Percentiles rank a stretch among this genome's conserved stretches.
phyloP scores from a whole-genome alignment of 1,284 basidiomycete genomes.

The Marasmius sp. region DNA sequence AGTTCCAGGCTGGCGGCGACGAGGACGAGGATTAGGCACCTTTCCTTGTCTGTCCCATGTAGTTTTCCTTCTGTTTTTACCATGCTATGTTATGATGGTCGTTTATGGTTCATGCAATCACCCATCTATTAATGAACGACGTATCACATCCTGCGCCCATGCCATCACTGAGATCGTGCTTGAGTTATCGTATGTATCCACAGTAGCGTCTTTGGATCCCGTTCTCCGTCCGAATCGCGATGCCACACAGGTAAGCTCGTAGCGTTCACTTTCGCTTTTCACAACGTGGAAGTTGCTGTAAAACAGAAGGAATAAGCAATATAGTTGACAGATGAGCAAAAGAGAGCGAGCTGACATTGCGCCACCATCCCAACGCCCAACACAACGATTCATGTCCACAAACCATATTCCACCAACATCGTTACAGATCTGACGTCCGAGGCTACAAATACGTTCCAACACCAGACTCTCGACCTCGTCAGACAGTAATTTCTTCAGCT shows the following conservation, averaged over 20 bases:
- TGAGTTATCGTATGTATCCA: constrained; percentile 40
- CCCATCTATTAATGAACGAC: constrained; percentile 25
- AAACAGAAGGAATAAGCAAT: background rate
- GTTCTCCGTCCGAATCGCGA: constrained; percentile 46
- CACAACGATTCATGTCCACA: constrained; percentile 65
- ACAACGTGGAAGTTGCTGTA: constrained; percentile 63
- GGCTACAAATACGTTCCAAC: constrained; percentile 63
- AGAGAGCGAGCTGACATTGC: constrained; percentile 54
- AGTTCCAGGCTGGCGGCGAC: constrained; percentile 71
- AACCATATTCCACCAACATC: constrained; percentile 70
- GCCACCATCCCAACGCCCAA: constrained; percentile 80
- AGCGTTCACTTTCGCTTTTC: constrained; percentile 47
- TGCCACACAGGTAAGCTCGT: constrained; percentile 54
- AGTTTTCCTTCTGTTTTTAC: constrained; percentile 10
- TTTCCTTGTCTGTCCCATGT: constrained; percentile 1
- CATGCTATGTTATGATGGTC: background rate
- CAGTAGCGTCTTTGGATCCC: constrained; percentile 31
- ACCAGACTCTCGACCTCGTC: constrained; percentile 74
- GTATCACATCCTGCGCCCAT: constrained; percentile 53
- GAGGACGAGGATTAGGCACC: constrained; percentile 37
- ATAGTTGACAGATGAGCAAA: background rate
- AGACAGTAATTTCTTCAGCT: constrained; percentile 68
- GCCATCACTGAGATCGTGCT: constrained; percentile 36
- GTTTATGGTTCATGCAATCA: constrained; percentile 12
- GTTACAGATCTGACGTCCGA: constrained; percentile 58